Percentiles rank a stretch among this genome's conserved stretches.
Conservation (phyloP, 2,329 filamentous ascomycete genomes). For the Ophioceras dolichostomum region DNA sequence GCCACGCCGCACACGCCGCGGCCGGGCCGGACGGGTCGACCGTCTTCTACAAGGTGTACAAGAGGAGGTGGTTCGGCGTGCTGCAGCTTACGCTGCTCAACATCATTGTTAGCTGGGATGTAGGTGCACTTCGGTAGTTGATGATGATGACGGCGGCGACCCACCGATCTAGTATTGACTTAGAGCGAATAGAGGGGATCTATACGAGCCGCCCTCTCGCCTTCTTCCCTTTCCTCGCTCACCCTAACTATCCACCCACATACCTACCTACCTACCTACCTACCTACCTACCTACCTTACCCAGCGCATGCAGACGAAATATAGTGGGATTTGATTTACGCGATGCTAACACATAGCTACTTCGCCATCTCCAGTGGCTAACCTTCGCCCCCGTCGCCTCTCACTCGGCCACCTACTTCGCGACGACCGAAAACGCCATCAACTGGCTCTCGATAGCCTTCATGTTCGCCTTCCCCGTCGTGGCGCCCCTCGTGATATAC, state of each 20-base stretch:
- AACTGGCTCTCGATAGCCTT: conserved; percentile 92
- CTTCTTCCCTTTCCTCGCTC: too few relatives aligned
- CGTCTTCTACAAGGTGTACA: conserved; percentile 42
- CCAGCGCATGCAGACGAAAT: too few relatives aligned
- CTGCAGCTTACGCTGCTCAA: conserved; percentile 77
- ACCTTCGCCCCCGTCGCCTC: conserved; percentile 78
- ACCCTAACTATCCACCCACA: too few relatives aligned
- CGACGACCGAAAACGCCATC: conserved; percentile 60
- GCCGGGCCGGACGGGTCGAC: conserved; percentile 3
- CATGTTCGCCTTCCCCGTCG: conserved; percentile 68
- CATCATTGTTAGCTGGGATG: conserved; percentile 90
- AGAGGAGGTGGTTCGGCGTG: conserved; percentile 80
- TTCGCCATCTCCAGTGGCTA: conserved; percentile 67
- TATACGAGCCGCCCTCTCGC: not conserved
- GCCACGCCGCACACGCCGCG: conserved; percentile 2
- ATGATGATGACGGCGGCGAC: not conserved
- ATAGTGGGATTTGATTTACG: not conserved
- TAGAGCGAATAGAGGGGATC: not conserved
- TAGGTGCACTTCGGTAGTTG: conserved; percentile 34
- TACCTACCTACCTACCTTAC: too few relatives aligned
- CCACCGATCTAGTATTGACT: not conserved
- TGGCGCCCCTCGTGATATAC: conserved; percentile 62
- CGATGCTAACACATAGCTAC: not conserved
- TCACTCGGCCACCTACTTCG: conserved; percentile 63
- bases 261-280: too few relatives aligned